These are phyloP conservation scores for Phlebiopsis gigantea DNA, from an alignment of 768 basidiomycete species.

Conservation along the genomic window DNA sequence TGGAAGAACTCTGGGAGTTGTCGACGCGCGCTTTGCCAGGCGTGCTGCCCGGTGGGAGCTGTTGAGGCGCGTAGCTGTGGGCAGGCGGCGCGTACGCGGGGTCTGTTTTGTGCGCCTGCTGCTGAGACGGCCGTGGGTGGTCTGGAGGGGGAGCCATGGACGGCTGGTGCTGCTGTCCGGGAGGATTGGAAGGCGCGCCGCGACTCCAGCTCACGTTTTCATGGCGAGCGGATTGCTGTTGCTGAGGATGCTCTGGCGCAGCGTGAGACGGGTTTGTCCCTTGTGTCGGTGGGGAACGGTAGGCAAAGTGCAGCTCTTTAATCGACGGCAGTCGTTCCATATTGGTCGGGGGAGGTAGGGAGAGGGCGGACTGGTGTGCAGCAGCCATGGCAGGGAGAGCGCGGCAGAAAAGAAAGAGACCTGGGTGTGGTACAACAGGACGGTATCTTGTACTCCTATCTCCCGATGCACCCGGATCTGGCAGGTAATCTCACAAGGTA, in stretches of 20 bases:
- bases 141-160: slow-evolving; percentile 22
- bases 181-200: slow-evolving; percentile 14
- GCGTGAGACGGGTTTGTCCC: slow-evolving; percentile 21
- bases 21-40: slow-evolving; percentile 16
- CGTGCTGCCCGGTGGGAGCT: not conserved
- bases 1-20: slow-evolving; percentile 17
- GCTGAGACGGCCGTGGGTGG: slow-evolving; percentile 19
- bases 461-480: slow-evolving; percentile 65
- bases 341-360: slow-evolving; percentile 32
- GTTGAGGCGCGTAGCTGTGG: slow-evolving; percentile 1
- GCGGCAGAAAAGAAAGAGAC: slow-evolving; percentile 32
- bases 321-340: slow-evolving; percentile 63
- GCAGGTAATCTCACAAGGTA: slow-evolving; percentile 6
- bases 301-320: slow-evolving; percentile 66
- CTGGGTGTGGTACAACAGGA: slow-evolving; percentile 2
- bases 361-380: slow-evolving; percentile 36
- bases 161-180: slow-evolving; percentile 17
- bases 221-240: slow-evolving; percentile 27
- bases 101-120: slow-evolving; percentile 40
- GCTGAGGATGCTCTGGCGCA: slow-evolving; percentile 27
- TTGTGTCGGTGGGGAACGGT: slow-evolving; percentile 31
- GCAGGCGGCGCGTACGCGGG: slow-evolving; percentile 35
- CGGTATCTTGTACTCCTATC: slow-evolving; percentile 48
- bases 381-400: slow-evolving; percentile 41
- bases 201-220: slow-evolving; percentile 22